phyloP scores from a whole-genome alignment of 495 filamentous ascomycete species.

The Aspergillus panamensis region DNA sequence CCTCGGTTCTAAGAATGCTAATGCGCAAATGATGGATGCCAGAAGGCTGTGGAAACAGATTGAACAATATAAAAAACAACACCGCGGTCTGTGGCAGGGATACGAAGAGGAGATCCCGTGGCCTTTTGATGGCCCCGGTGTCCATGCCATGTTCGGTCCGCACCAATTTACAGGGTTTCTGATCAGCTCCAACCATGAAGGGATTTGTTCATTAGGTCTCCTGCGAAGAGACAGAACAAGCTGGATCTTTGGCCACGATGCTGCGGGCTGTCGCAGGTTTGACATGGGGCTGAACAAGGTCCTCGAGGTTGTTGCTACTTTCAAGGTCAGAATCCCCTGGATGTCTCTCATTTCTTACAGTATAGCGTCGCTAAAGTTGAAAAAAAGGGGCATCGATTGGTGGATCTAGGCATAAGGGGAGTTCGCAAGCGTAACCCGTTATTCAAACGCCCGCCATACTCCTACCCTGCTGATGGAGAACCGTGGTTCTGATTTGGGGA shows the following conservation, averaged over 20 bases:
- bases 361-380: neutral
- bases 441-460: too few species aligned
- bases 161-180: neutral
- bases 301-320: slow-evolving; percentile 5
- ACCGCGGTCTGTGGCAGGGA: too few species aligned
- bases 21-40: neutral
- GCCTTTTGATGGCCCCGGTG: slow-evolving; percentile 1
- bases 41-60: neutral
- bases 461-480: too few species aligned
- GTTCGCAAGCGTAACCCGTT: neutral
- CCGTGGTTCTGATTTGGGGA: too few species aligned
- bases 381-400: neutral
- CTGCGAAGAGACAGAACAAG: neutral
- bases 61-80: neutral
- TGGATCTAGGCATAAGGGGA: neutral
- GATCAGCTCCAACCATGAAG: neutral
- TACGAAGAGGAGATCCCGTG: neutral
- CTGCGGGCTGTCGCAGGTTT: neutral
- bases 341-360: neutral
- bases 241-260: neutral
- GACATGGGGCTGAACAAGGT: neutral
- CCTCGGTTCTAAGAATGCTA: neutral
- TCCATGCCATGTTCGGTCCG: neutral
- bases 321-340: neutral
- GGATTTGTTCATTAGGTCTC: neutral